phyloP scores from a whole-genome alignment of 2,329 filamentous ascomycete genomes.

The Trichoderma brevicompactum region DNA sequence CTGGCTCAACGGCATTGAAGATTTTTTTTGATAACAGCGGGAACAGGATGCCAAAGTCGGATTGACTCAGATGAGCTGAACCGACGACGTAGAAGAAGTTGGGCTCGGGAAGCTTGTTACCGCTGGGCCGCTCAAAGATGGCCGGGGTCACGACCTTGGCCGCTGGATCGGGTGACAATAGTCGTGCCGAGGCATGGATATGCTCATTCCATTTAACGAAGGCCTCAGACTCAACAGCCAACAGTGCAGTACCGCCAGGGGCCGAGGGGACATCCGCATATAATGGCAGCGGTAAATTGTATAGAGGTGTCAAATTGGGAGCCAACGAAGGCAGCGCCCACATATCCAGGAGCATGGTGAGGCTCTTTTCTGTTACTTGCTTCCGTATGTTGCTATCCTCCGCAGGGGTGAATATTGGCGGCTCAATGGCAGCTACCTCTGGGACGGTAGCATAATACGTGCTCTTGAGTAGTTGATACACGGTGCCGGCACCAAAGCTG shows the following conservation, averaged over 20 bases:
- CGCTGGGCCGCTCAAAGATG: conserved; percentile 49
- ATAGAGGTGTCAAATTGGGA: conserved; percentile 65
- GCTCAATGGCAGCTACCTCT: conserved; percentile 52
- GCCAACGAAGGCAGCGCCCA: conserved; percentile 77
- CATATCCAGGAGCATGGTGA: conserved; percentile 74
- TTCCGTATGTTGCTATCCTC: conserved; percentile 58
- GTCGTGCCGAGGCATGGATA: conserved; percentile 67
- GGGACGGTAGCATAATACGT: conserved; percentile 67
- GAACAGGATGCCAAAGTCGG: conserved; percentile 82
- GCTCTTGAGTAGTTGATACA: conserved; percentile 77
- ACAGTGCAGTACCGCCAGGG: conserved; percentile 61
- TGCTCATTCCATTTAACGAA: conserved; percentile 81
- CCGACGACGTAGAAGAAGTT: conserved; percentile 74
- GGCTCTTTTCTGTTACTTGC: conserved; percentile 71
- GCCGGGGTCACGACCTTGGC: conserved; percentile 48
- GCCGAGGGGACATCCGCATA: conserved; percentile 59
- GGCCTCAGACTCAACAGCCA: conserved; percentile 74
- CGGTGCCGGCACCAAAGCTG: conserved; percentile 77
- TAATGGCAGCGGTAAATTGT: conserved; percentile 72
- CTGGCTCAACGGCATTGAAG: conserved; percentile 61
- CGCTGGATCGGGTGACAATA: conserved; percentile 62
- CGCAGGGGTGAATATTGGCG: conserved; percentile 65
- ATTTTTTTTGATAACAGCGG: conserved; percentile 68
- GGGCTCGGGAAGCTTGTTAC: conserved; percentile 54
- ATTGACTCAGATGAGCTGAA: conserved; percentile 82